Conservation (phyloP, 1,284 basidiomycete species). For the Sporisorium graminicola region DNA sequence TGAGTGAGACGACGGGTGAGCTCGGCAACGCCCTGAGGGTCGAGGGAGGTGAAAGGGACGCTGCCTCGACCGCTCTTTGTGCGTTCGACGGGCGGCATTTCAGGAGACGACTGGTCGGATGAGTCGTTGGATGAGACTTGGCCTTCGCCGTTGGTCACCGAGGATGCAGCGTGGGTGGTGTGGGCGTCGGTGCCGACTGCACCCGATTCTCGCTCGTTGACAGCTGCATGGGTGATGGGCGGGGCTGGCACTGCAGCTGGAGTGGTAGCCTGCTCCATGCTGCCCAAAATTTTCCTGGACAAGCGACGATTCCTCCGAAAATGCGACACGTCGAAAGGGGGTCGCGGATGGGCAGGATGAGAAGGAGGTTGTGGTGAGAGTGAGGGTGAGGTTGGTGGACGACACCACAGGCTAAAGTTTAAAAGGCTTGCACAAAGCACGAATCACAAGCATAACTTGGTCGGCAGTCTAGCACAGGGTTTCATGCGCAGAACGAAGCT, state of each 20-base stretch:
- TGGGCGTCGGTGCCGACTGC: constrained; percentile 1
- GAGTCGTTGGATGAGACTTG: constrained; percentile 6
- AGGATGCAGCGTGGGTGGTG: constrained; percentile 28
- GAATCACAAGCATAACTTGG: too few relatives aligned
- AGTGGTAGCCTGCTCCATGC: constrained; percentile 22
- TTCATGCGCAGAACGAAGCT: too few relatives aligned
- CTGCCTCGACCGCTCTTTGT: constrained; percentile 28
- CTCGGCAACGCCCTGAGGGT: constrained; percentile 48
- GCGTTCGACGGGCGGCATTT: constrained; percentile 19
- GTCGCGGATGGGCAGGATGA: not conserved
- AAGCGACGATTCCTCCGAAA: too few relatives aligned
- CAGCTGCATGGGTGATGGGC: constrained; percentile 12
- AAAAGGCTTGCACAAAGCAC: too few relatives aligned
- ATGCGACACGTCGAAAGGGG: too few relatives aligned
- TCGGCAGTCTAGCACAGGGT: too few relatives aligned
- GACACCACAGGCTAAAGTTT: too few relatives aligned
- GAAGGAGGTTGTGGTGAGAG: not conserved
- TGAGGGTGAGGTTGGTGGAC: too few relatives aligned
- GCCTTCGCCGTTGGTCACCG: constrained; percentile 3
- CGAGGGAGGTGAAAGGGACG: constrained; percentile 35
- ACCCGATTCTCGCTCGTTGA: constrained; percentile 9
- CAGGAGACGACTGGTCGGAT: constrained; percentile 10
- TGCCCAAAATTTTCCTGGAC: not conserved
- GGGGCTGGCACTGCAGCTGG: constrained; percentile 27
- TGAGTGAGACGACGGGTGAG: constrained; percentile 50